Conservation (phyloP, 306 rosid genomes). For the barrel medic (Medicago truncatula) region DNA sequence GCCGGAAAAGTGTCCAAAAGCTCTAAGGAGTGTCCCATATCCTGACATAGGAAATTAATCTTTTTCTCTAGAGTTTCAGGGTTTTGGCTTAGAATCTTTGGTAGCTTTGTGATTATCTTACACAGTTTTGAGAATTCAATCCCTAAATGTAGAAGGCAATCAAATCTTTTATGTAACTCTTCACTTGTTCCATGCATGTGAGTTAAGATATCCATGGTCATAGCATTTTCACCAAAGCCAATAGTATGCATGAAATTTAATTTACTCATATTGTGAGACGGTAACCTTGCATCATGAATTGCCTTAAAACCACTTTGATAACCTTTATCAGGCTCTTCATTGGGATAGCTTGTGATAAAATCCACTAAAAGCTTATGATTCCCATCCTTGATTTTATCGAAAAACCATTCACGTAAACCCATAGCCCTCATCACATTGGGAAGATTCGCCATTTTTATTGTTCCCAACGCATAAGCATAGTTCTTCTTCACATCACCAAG, state of each 20-base stretch:
- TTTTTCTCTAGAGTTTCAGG: conserved; percentile 62
- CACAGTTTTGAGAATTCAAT: conserved; percentile 65
- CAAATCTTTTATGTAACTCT: conserved; percentile 63
- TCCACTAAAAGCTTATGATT: conserved; percentile 55
- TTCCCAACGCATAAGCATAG: conserved; percentile 65
- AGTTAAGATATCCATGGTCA: conserved; percentile 53
- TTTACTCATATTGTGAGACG: conserved; percentile 60
- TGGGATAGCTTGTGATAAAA: conserved; percentile 45
- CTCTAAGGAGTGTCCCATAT: conserved; percentile 58
- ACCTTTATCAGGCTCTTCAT: conserved; percentile 51
- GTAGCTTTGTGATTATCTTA: conserved; percentile 50
- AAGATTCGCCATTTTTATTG: conserved; percentile 65
- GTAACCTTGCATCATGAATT: conserved; percentile 49
- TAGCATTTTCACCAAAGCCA: conserved; percentile 84
- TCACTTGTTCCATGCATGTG: conserved; percentile 60
- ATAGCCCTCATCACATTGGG: conserved; percentile 74
- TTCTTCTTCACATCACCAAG: conserved; percentile 41
- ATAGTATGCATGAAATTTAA: conserved; percentile 65
- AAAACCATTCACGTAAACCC: conserved; percentile 72
- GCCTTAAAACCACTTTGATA: conserved; percentile 50
- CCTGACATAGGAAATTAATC: conserved; percentile 59
- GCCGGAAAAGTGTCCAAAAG: conserved; percentile 62
- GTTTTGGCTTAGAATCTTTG: conserved; percentile 70
- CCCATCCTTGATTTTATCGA: conserved; percentile 58
- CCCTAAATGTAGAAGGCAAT: conserved; percentile 63